Conservation (phyloP, 2,329 filamentous ascomycete genomes). For the Biscogniauxia sp. region DNA sequence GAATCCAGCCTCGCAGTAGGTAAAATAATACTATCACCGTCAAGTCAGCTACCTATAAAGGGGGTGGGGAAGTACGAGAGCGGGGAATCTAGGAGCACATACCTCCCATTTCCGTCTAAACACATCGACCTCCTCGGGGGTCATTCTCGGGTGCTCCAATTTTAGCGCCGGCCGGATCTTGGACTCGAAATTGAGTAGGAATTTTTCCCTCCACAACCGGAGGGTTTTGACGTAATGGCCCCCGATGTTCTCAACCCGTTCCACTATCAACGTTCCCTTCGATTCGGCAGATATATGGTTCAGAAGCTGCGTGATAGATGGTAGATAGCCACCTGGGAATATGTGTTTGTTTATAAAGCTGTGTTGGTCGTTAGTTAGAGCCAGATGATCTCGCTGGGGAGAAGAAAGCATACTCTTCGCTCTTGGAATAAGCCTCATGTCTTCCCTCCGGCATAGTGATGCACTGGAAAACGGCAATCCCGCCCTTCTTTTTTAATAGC, state of each 20-base stretch:
- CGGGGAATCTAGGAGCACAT: constrained; percentile 23
- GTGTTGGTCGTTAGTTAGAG: neutral
- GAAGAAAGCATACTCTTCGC: constrained; percentile 54
- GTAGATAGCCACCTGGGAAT: constrained; percentile 73
- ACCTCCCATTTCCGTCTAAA: constrained; percentile 72
- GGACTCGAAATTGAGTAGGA: constrained; percentile 59
- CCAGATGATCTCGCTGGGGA: neutral
- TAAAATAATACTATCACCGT: constrained; percentile 65
- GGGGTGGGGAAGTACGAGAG: neutral
- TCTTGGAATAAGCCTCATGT: constrained; percentile 63
- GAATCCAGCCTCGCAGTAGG: constrained; percentile 73
- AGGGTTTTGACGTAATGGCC: constrained; percentile 71
- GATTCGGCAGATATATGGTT: constrained; percentile 61
- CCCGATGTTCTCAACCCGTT: constrained; percentile 69
- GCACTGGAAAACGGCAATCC: constrained; percentile 71
- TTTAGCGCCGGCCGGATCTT: constrained; percentile 60
- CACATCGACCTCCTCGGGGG: constrained; percentile 60
- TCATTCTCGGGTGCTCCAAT: constrained; percentile 56
- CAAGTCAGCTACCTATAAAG: neutral
- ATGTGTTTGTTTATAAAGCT: constrained; percentile 75
- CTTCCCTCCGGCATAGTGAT: constrained; percentile 73
- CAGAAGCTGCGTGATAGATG: constrained; percentile 55
- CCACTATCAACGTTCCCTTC: constrained; percentile 60
- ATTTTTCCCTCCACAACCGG: constrained; percentile 65
- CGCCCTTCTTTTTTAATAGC: constrained; percentile 63